These are phyloP conservation scores for Brettanomyces custersianus DNA, from an alignment of 805 yeast species.

Conservation along the genomic window DNA sequence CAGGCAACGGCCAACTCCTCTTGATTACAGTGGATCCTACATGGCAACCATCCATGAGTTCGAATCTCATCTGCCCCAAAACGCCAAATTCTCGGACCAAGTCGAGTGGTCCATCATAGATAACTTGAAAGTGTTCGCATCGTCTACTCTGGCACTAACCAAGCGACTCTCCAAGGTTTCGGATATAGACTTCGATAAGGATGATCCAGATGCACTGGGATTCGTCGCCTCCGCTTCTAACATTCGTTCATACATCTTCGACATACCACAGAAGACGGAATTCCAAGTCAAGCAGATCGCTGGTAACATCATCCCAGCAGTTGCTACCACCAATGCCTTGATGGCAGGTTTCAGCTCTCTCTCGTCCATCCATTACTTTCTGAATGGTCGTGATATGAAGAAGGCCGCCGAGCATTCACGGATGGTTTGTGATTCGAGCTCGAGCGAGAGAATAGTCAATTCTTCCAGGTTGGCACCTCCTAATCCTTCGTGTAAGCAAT, in stretches of 20 bases:
- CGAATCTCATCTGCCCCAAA: not conserved
- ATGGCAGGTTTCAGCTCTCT: conserved; percentile 84
- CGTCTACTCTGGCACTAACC: conserved; percentile 41
- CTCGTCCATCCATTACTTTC: conserved; percentile 50
- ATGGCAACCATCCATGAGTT: not conserved
- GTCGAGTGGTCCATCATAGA: conserved; percentile 54
- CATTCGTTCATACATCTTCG: conserved; percentile 61
- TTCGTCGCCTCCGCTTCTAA: conserved; percentile 86
- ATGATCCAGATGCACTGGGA: conserved; percentile 82
- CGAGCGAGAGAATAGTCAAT: conserved; percentile 55
- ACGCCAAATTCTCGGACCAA: conserved; percentile 23
- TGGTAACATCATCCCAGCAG: conserved; percentile 96
- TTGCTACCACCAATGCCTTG: conserved; percentile 95
- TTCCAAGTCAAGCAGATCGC: conserved; percentile 93
- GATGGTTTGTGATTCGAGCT: conserved; percentile 44
- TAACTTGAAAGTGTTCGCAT: conserved; percentile 49
- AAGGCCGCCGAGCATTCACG: conserved; percentile 27
- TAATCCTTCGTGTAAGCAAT: conserved; percentile 64
- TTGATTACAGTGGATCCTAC: conserved; percentile 26
- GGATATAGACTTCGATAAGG: conserved; percentile 75
- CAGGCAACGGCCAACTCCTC: conserved; percentile 59
- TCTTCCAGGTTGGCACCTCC: conserved; percentile 54
- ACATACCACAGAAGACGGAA: conserved; percentile 61
- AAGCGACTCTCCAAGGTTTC: conserved; percentile 32
- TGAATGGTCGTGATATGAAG: conserved; percentile 10